Percentiles rank a stretch among this genome's conserved stretches.
phyloP scores from a whole-genome alignment of 2,329 filamentous ascomycete species.

The Cladorrhinum sp. region DNA sequence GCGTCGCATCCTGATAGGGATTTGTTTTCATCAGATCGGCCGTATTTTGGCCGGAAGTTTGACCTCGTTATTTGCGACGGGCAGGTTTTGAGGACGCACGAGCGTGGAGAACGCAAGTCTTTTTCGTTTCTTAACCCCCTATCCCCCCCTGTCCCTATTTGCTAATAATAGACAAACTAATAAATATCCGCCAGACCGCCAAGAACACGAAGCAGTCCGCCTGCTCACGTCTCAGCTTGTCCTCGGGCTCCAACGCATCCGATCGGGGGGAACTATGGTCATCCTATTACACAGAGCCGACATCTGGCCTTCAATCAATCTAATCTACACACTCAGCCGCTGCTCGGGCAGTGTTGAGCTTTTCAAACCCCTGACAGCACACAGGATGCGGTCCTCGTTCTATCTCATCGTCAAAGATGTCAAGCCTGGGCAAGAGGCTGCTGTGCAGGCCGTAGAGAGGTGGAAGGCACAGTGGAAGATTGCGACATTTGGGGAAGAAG shows the following conservation, averaged over 20 bases:
- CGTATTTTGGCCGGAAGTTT: slow-evolving; percentile 32
- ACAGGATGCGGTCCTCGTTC: slow-evolving; percentile 48
- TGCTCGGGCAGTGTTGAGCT: slow-evolving; percentile 40
- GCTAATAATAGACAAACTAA: too few relatives aligned
- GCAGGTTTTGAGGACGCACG: slow-evolving; percentile 42
- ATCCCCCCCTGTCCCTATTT: too few relatives aligned
- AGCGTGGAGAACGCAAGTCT: slow-evolving; percentile 13
- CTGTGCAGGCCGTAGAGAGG: slow-evolving; percentile 33
- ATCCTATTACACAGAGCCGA: slow-evolving; percentile 50
- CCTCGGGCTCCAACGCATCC: slow-evolving; percentile 45
- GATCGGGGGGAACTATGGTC: slow-evolving; percentile 48
- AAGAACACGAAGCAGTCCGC: slow-evolving; percentile 36
- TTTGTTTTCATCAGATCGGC: slow-evolving; percentile 32
- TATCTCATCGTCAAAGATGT: slow-evolving; percentile 50
- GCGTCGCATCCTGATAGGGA: slow-evolving; percentile 31
- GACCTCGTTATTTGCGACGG: slow-evolving; percentile 49
- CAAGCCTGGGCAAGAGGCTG: slow-evolving; percentile 31
- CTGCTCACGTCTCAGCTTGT: slow-evolving; percentile 40
- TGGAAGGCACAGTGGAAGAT: slow-evolving; percentile 43
- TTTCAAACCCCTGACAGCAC: slow-evolving; percentile 42
- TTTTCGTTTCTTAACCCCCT: neutral
- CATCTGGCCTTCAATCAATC: slow-evolving; percentile 34
- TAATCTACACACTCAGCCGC: slow-evolving; percentile 39
- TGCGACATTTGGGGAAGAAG: slow-evolving; percentile 40
- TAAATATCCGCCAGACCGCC: slow-evolving; percentile 34